phyloP scores from a whole-genome alignment of 225 moss, liverwort and hornwort genomes.

The Anthoceros angustus region DNA sequence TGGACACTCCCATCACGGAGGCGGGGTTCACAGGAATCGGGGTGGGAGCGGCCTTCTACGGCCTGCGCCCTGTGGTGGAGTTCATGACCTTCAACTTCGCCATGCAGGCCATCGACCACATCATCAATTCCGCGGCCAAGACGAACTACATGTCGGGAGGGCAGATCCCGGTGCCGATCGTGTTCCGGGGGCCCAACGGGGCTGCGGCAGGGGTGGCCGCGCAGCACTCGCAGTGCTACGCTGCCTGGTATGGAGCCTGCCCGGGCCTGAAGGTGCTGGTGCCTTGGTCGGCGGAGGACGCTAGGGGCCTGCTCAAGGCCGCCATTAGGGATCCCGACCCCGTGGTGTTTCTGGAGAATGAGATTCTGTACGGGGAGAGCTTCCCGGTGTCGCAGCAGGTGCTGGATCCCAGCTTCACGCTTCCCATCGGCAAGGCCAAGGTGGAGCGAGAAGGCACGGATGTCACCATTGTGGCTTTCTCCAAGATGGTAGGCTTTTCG shows the following conservation, averaged over 20 bases:
- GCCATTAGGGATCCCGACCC: slow-evolving; percentile 96
- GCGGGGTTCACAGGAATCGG: slow-evolving; percentile 90
- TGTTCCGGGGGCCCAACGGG: slow-evolving; percentile 91
- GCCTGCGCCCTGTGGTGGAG: slow-evolving; percentile 82
- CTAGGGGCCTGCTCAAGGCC: slow-evolving; percentile 83
- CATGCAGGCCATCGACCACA: slow-evolving; percentile 94
- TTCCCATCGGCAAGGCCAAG: slow-evolving; percentile 96
- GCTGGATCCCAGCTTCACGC: slow-evolving; percentile 82
- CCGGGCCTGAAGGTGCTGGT: slow-evolving; percentile 79
- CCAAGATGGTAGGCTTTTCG: slow-evolving; percentile 90
- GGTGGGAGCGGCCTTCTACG: slow-evolving; percentile 94
- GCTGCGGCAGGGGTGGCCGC: slow-evolving; percentile 95
- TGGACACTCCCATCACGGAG: slow-evolving; percentile 96
- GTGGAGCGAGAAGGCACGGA: slow-evolving; percentile 71
- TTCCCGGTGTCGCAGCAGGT: slow-evolving; percentile 72
- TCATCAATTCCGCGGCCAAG: slow-evolving; percentile 96
- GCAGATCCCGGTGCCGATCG: slow-evolving; percentile 83
- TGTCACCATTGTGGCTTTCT: slow-evolving; percentile 71
- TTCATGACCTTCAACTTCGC: slow-evolving; percentile 98
- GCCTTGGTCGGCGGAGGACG: slow-evolving; percentile 81
- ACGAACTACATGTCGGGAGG: slow-evolving; percentile 99
- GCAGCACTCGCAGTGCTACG: slow-evolving; percentile 98
- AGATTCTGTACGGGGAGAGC: slow-evolving; percentile 78
- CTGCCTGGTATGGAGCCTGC: slow-evolving; percentile 88
- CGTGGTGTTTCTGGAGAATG: slow-evolving; percentile 84